Conservation (phyloP, 441 rosid genomes). For the Croton setiger region DNA sequence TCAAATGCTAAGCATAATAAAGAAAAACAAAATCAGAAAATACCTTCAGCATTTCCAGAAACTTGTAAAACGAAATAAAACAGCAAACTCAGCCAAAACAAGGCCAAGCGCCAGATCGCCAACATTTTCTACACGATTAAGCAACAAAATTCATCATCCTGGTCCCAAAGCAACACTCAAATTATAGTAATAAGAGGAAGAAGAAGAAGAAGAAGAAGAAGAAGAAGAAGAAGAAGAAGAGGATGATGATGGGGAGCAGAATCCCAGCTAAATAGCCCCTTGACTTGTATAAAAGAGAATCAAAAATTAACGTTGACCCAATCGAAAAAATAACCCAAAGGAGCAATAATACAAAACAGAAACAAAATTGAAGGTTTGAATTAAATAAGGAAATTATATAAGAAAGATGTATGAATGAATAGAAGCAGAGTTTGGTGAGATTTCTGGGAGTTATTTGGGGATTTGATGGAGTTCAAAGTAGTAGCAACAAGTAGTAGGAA, state of each 20-base stretch:
- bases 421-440: constrained; percentile 12
- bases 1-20: neutral
- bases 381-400: neutral
- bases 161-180: neutral
- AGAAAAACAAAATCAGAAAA: neutral
- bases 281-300: neutral
- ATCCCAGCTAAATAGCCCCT: neutral
- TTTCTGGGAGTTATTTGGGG: neutral
- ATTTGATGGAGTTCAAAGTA: neutral
- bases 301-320: neutral
- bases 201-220: too few species aligned
- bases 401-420: neutral
- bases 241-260: neutral
- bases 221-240: too few species aligned
- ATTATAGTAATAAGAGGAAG: too few species aligned
- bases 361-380: neutral
- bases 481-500: neutral
- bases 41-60: constrained; percentile 24
- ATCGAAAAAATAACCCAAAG: neutral
- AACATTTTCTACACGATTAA: constrained; percentile 8
- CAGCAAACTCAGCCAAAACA: constrained; percentile 11
- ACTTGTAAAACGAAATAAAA: constrained; percentile 15
- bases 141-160: constrained; percentile 4
- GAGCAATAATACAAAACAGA: neutral
- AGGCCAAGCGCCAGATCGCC: constrained; percentile 18